Conservation (phyloP, 805 yeast species). For the Saccharomycopsis oosterbeekiorum region DNA sequence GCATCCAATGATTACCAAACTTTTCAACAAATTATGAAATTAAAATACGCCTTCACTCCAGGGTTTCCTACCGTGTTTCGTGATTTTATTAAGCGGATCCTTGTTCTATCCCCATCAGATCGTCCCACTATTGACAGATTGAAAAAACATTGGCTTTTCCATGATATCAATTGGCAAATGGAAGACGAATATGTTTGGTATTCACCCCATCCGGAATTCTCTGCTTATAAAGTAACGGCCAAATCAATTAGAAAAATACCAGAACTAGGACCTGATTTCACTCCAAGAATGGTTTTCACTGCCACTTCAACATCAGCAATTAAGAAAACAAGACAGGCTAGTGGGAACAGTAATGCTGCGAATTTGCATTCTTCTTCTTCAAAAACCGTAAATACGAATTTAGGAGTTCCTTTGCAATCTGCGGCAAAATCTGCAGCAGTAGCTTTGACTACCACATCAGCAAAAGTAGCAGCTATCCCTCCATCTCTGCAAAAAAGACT, state of each 20-base stretch:
- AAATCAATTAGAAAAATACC: constrained; percentile 74
- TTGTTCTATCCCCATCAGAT: constrained; percentile 53
- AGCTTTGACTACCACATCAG: background rate
- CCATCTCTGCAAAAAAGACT: background rate
- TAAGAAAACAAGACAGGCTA: background rate
- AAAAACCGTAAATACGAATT: background rate
- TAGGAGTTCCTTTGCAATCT: background rate
- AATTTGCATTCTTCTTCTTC: background rate
- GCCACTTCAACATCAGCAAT: background rate
- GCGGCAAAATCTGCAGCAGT: background rate
- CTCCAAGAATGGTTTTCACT: background rate
- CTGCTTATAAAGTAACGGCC: constrained; percentile 67
- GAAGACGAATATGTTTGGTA: constrained; percentile 47
- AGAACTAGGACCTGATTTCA: constrained; percentile 22
- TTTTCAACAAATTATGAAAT: constrained; percentile 70
- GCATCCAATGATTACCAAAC: constrained; percentile 76
- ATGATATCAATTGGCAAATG: constrained; percentile 44
- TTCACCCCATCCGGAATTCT: constrained; percentile 47
- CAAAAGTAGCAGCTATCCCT: background rate
- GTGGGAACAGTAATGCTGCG: background rate
- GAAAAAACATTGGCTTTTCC: constrained; percentile 55
- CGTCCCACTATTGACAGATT: constrained; percentile 49
- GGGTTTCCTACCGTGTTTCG: constrained; percentile 69
- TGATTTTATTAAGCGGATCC: constrained; percentile 61
- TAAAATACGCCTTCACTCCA: constrained; percentile 76